Conservation (phyloP, 371 early-diverging fungal genomes). For the Mortierella sp. region DNA sequence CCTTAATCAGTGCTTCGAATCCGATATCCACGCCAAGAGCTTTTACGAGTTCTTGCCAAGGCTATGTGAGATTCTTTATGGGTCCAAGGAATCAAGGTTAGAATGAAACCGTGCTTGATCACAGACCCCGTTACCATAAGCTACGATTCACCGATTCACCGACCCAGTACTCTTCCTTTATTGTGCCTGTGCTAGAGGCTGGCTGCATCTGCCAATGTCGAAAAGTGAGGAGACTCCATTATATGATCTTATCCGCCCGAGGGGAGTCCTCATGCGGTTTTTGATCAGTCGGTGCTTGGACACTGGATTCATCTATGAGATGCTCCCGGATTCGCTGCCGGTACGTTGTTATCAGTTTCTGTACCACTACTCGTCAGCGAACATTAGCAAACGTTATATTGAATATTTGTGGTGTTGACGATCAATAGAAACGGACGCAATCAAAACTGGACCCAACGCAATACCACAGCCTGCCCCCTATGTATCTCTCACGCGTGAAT, state of each 20-base stretch:
- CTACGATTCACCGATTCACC: not conserved
- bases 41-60: slow-evolving; percentile 51
- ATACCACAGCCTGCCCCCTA: slow-evolving; percentile 43
- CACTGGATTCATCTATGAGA: slow-evolving; percentile 43
- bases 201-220: slow-evolving; percentile 48
- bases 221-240: slow-evolving; percentile 49
- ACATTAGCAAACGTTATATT: no score
- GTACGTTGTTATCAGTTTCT: slow-evolving; percentile 11
- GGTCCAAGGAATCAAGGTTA: slow-evolving; percentile 54
- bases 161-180: not conserved
- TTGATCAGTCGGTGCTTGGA: slow-evolving; percentile 42
- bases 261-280: slow-evolving; percentile 42
- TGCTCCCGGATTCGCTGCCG: slow-evolving; percentile 44
- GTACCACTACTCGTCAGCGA: no score
- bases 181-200: no score
- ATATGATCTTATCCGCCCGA: slow-evolving; percentile 38
- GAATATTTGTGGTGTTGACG: not conserved
- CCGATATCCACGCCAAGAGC: slow-evolving; percentile 50
- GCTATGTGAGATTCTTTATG: slow-evolving; percentile 50
- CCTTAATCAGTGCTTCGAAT: slow-evolving; percentile 43
- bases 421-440: slow-evolving; percentile 43
- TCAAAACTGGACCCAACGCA: slow-evolving; percentile 47
- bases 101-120: not conserved
- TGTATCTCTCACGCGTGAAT: slow-evolving; percentile 51
- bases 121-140: not conserved